Conservation (phyloP, 2,329 filamentous ascomycete genomes). For the Alternaria postmessia region DNA sequence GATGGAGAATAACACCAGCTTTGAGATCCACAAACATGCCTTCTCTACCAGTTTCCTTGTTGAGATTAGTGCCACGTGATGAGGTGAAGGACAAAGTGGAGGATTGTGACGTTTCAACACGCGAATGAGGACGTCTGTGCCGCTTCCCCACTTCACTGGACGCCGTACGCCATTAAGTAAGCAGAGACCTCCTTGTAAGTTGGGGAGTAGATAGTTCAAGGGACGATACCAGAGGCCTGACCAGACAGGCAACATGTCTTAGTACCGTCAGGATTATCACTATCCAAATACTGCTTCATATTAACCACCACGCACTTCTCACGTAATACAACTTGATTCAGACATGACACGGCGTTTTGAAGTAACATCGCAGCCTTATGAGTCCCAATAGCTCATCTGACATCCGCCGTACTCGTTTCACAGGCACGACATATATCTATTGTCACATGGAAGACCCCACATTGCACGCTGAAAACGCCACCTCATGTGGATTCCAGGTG, state of each 20-base stretch:
- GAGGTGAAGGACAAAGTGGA: background rate
- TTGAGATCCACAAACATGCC: background rate
- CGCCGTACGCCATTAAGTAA: background rate
- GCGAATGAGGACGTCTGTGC: conserved; percentile 1
- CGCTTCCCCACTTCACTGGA: background rate
- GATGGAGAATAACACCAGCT: background rate
- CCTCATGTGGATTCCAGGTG: background rate
- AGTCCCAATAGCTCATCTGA: conserved; percentile 8
- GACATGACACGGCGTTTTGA: background rate
- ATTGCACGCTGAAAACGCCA: conserved; percentile 14
- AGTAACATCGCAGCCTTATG: conserved; percentile 3
- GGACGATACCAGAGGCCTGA: background rate
- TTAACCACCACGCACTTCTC: background rate
- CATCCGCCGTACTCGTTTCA: conserved; percentile 10
- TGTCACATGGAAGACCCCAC: background rate
- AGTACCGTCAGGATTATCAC: background rate
- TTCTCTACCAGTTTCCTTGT: background rate
- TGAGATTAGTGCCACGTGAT: background rate
- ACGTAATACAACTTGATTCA: background rate
- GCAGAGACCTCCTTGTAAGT: background rate
- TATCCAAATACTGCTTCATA: background rate
- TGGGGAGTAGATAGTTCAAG: background rate
- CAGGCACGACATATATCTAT: conserved; percentile 11
- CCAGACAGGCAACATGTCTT: background rate
- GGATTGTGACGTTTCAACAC: background rate